A percentile compares a stretch with the other conserved stretches of the same genome.
Conservation (phyloP, 352 stramenopile genomes). For the Pythium guiyangense region DNA sequence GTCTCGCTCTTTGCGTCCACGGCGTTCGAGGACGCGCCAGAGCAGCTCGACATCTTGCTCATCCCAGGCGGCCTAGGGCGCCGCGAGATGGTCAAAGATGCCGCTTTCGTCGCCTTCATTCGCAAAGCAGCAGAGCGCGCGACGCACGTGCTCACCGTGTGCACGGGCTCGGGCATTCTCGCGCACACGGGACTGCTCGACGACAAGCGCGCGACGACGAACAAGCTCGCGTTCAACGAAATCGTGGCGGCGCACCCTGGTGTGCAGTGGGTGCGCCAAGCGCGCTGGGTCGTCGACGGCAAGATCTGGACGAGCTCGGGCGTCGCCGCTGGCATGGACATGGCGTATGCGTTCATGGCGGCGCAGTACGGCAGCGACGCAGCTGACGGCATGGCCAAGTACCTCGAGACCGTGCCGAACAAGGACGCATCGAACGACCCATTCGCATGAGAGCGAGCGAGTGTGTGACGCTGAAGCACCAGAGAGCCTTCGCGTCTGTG, state of each 20-base stretch:
- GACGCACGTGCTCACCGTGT: slow-evolving; percentile 18
- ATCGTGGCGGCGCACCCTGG: slow-evolving; percentile 10
- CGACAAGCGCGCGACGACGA: slow-evolving; percentile 24
- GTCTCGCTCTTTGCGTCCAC: slow-evolving; percentile 22
- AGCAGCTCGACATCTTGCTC: slow-evolving; percentile 19
- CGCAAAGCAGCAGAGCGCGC: slow-evolving; percentile 7
- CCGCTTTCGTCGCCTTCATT: slow-evolving; percentile 16
- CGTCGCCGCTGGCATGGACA: slow-evolving; percentile 34
- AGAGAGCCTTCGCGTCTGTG: too few species aligned
- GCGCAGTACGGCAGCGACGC: slow-evolving; percentile 11
- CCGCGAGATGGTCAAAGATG: slow-evolving; percentile 13
- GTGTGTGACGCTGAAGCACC: neutral
- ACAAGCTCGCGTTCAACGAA: slow-evolving; percentile 20
- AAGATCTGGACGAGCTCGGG: slow-evolving; percentile 32
- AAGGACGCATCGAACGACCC: slow-evolving; percentile 19
- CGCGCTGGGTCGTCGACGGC: slow-evolving; percentile 32
- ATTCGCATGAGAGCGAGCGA: slow-evolving; percentile 4
- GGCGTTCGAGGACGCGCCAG: slow-evolving; percentile 16
- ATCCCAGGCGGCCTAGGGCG: slow-evolving; percentile 14
- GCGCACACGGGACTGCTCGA: slow-evolving; percentile 21
- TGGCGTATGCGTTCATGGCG: slow-evolving; percentile 22
- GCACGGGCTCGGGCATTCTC: slow-evolving; percentile 22
- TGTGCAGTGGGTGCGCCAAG: slow-evolving; percentile 24
- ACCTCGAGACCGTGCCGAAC: slow-evolving; percentile 21
- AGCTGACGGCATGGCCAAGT: slow-evolving; percentile 10